Base-by-base conservation (phyloP, 2,329 filamentous ascomycete species). In the Acephala macrosclerotiorum region DNA sequence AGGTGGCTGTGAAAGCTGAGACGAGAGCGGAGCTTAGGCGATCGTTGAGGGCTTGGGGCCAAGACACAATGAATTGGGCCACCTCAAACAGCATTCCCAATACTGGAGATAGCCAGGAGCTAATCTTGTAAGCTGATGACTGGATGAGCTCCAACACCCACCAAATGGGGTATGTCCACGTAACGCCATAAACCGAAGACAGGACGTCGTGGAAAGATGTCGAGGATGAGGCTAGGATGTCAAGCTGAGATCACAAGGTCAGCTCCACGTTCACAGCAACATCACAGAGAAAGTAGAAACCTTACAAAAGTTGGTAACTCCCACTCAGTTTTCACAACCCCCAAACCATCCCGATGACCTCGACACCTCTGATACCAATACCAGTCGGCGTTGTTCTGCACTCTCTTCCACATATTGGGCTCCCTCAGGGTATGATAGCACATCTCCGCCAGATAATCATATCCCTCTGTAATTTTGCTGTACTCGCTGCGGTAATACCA, bases 371-470 rank as follows among this genome's bases (percentile, higher is more conserved):
- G 36, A 4, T 25, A 20, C 18, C 18, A 57, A 16, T 57, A 57
- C 55, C 55, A 57, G 9, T 57, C 55, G 29, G 16, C 55, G 25
- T 38, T 57, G 20, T 7, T 38, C 55, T 38, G 29, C 5, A 57
- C 35, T 57, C 55, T 35, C 8, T 57, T 36, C 55, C 55, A 57
- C 18, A 57, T 35, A 26, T 57, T 57, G 12, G 7, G 33, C 22
- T 57, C 55, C 14, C 25, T 38, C 35, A 35, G 22, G 1, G 55
- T 36, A 57, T 38, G 33, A 57, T 36, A 35, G 12, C 35, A 40
- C 33, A 57, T 9, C 36, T 56, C 51, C 4, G 51, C 4, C 26
- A 22, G 9, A 38, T 38, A 14, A 11, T 16, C 14, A n/a, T 12
- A 7, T 38, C 55, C 55, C 5, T 57, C 18, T 14, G 36, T 26